Conservation (phyloP, 352 stramenopile genomes). For the Globisporangium perplexum region DNA sequence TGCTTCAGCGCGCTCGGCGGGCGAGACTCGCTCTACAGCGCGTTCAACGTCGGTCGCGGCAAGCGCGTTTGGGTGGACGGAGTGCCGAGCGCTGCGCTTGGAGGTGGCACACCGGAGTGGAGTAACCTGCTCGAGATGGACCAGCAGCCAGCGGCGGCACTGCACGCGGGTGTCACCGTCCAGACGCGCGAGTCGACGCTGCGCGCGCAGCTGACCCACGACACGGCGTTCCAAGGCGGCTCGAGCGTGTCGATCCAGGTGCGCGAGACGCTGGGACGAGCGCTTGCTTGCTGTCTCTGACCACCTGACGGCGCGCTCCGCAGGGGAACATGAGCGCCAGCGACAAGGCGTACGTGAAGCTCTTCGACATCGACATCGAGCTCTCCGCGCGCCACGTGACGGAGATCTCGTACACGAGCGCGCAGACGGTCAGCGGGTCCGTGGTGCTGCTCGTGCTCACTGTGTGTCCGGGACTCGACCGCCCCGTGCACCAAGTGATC, state of each 20-base stretch:
- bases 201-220: constrained; percentile 19
- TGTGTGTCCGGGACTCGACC: constrained; percentile 31
- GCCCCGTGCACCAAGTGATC: constrained; percentile 31
- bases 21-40: constrained; percentile 27
- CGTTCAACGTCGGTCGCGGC: constrained; percentile 31
- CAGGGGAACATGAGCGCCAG: constrained; percentile 24
- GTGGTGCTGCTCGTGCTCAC: constrained; percentile 32
- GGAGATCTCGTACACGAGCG: constrained; percentile 32
- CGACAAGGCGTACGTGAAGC: constrained; percentile 37
- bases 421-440: constrained; percentile 19
- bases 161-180: constrained; percentile 23
- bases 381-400: constrained; percentile 28
- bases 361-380: constrained; percentile 35
- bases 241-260: constrained; percentile 27
- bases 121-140: constrained; percentile 33
- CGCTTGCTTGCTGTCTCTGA: neutral
- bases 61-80: constrained; percentile 22
- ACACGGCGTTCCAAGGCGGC: constrained; percentile 31
- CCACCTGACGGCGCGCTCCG: neutral
- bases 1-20: constrained; percentile 31
- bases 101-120: constrained; percentile 13
- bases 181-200: constrained; percentile 21
- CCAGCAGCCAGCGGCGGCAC: constrained; percentile 18
- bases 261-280: neutral
- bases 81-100: neutral